Evolutionary conservation across 371 early-diverging fungal genomes (phyloP), one percentile per base, ranked within the genome.

Genomic region (Thermomucor indicae-seudaticae): DNA sequence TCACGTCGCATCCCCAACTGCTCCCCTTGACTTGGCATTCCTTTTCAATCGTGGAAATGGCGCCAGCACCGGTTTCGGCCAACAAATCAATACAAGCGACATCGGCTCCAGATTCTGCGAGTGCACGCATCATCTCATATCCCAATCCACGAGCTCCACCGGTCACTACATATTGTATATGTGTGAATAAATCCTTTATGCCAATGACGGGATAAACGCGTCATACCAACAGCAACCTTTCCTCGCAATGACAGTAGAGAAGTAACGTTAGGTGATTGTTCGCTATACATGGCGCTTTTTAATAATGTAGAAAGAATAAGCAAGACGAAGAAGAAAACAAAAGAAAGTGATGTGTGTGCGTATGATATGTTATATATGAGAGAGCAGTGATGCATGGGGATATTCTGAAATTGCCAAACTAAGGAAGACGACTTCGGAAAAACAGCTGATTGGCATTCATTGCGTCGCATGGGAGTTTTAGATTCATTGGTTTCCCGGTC

Each of bases 101-200:
- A 25, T 57, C 59, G 6, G 72, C 72, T 24, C 72, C 72, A 28
- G 59, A 51, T 40, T 69, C 70, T 10, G 70, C 70, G 23, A 70
- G 49, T 10, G 64, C 62, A 16, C 52, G 54, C 70, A 67, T 67
- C 73, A 74, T 74, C 49, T 67, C 66, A 51, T 53, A 67, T 3
- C 71, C 74, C 19, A 74, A 42, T 37, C 74, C 74, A 46, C 74
- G 57, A 12, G 74, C 74, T 43, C 74, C 71, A 19, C 73, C 73
- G 5, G 73, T 73, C 17, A 74, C 68, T 51, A 40, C n/a, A 28
- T 22, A 43, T 39, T 11, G 14, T 20, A 45, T 14, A 31, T 22
- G 24, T 28, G 14, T 23, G n/a, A 14, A 43, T 20, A 22, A 30
- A 47, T 24, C 27, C 11, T 45, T 39, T 19, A n/a, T n/a, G 4